These are phyloP conservation scores for Dactylella cylindrospora DNA, from an alignment of 2,329 filamentous ascomycete genomes.

Conservation along the genomic window DNA sequence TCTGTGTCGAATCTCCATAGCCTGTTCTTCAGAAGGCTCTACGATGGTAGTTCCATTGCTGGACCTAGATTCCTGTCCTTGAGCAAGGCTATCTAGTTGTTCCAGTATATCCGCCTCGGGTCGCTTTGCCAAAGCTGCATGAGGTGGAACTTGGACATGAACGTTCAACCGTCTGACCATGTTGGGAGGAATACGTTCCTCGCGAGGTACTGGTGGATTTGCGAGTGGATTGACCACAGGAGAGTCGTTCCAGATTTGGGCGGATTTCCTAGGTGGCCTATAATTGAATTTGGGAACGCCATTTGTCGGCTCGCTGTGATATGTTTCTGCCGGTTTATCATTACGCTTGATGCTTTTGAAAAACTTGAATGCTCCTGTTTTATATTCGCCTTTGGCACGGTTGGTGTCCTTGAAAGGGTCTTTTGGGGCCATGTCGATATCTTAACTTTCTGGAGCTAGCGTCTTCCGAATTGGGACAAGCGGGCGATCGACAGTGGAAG, in stretches of 20 bases:
- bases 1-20: conserved; percentile 29
- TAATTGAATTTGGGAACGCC: too few relatives aligned
- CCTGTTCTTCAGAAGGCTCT: conserved; percentile 3
- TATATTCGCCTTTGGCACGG: background rate
- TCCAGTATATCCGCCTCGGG: too few relatives aligned
- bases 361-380: conserved; percentile 24
- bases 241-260: conserved; percentile 26
- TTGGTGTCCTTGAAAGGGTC: background rate
- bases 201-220: conserved; percentile 23
- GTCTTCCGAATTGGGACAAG: too few relatives aligned
- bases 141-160: conserved; percentile 1
- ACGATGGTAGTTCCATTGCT: too few relatives aligned
- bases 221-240: conserved; percentile 31
- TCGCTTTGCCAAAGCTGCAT: too few relatives aligned
- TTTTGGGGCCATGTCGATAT: conserved; percentile 16
- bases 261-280: conserved; percentile 9
- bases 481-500: too few relatives aligned
- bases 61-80: too few relatives aligned
- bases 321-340: too few relatives aligned
- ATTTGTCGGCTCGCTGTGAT: too few relatives aligned
- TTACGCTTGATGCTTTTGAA: conserved; percentile 32
- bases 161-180: conserved; percentile 8
- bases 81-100: too few relatives aligned
- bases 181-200: conserved; percentile 18
- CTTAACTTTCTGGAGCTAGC: too few relatives aligned